Evolutionary conservation across 768 basidiomycete genomes (phyloP).

Genomic region (Rhizopogon rudus): DNA sequence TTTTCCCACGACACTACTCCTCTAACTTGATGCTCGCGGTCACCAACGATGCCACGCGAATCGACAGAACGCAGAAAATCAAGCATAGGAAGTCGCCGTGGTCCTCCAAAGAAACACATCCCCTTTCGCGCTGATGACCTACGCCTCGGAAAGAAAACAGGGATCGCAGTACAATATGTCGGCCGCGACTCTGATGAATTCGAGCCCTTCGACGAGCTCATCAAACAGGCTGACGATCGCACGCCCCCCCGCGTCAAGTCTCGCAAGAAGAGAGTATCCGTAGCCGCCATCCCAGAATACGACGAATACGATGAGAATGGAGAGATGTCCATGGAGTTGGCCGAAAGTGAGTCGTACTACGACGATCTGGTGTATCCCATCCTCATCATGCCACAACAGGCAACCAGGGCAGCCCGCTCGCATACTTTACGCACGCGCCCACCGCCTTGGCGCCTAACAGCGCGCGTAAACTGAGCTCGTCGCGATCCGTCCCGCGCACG

Average conservation of each 20-base stretch:
- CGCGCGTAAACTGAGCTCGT: conserved; percentile 30
- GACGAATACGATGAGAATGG: conserved; percentile 50
- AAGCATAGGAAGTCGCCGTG: conserved; percentile 45
- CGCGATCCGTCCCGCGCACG: conserved; percentile 44
- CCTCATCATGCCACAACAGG: conserved; percentile 12
- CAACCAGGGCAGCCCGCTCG: conserved; percentile 26
- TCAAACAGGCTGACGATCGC: conserved; percentile 64
- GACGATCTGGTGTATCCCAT: neutral
- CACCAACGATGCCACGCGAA: conserved; percentile 23
- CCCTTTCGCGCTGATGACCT: conserved; percentile 78
- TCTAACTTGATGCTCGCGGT: conserved; percentile 7
- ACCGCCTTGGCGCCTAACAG: conserved; percentile 33
- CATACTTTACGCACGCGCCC: conserved; percentile 32
- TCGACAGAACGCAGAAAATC: conserved; percentile 26
- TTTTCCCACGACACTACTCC: conserved; percentile 16
- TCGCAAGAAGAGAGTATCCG: conserved; percentile 44
- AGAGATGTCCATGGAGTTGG: conserved; percentile 76
- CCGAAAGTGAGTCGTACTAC: conserved; percentile 49
- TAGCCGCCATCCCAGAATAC: conserved; percentile 28
- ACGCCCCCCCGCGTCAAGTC: conserved; percentile 53
- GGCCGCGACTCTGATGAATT: conserved; percentile 77
- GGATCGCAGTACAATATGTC: conserved; percentile 61
- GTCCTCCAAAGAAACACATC: conserved; percentile 60
- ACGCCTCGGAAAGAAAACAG: conserved; percentile 77
- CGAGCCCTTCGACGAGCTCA: conserved; percentile 73